Percentiles rank a stretch among this genome's conserved stretches.
Conservation (phyloP, 768 basidiomycete genomes). For the Suillus fuscotomentosus region DNA sequence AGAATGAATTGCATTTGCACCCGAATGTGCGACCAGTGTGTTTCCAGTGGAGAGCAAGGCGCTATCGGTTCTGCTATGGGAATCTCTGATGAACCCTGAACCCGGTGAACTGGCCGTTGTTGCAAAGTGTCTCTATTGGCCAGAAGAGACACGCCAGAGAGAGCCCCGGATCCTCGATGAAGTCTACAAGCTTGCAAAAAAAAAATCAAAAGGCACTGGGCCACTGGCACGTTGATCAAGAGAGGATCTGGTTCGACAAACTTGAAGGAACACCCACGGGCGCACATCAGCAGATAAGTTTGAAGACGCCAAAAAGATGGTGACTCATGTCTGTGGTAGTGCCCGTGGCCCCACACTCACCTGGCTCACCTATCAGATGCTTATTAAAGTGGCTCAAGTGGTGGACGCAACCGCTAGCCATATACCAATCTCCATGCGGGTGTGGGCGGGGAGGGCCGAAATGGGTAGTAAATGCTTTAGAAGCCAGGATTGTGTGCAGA, state of each 20-base stretch:
- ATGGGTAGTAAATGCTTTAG: slow-evolving; percentile 65
- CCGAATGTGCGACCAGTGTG: background rate
- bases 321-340: too few species aligned
- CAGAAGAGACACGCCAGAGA: too few species aligned
- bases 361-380: too few species aligned
- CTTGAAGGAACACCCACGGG: too few species aligned
- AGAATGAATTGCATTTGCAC: too few species aligned
- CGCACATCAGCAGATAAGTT: too few species aligned
- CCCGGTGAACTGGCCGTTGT: background rate
- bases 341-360: too few species aligned
- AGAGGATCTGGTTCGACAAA: background rate
- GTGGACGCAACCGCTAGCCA: too few species aligned
- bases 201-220: background rate
- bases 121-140: background rate
- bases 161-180: background rate
- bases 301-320: too few species aligned
- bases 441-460: slow-evolving; percentile 73
- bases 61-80: background rate
- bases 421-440: slow-evolving; percentile 45
- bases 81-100: background rate
- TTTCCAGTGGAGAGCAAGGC: background rate
- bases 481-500: slow-evolving; percentile 65
- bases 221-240: background rate
- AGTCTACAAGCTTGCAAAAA: background rate
- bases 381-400: too few species aligned